Conservation (phyloP, 768 basidiomycete species). For the Candolleomyces eurysporus region DNA sequence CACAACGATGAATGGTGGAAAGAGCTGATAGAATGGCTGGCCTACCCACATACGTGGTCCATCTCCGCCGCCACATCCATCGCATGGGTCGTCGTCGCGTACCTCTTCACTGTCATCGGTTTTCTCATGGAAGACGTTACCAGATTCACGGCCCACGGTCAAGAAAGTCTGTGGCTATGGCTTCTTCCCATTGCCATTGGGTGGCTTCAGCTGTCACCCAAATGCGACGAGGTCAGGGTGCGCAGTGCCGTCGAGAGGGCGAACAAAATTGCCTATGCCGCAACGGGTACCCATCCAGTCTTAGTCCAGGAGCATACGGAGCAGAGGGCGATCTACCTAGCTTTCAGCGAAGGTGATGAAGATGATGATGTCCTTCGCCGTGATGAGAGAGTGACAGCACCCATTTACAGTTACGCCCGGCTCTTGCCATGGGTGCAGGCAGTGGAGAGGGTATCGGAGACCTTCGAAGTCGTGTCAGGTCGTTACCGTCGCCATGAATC, state of each 20-base stretch:
- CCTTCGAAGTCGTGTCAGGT: constrained; percentile 11
- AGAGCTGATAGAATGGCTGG: constrained; percentile 26
- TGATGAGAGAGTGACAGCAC: constrained; percentile 17
- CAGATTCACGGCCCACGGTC: constrained; percentile 28
- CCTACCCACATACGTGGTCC: constrained; percentile 34
- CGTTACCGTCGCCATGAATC: constrained; percentile 6
- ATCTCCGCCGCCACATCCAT: constrained; percentile 37
- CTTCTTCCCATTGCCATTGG: constrained; percentile 39
- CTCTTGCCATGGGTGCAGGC: constrained; percentile 18
- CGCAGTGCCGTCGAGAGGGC: constrained; percentile 25
- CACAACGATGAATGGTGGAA: constrained; percentile 44
- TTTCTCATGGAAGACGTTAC: constrained; percentile 24
- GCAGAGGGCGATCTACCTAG: not conserved
- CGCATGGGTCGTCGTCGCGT: constrained; percentile 45
- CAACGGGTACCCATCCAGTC: not conserved
- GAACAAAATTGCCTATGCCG: constrained; percentile 24
- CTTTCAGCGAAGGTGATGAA: not conserved
- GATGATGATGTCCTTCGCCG: not conserved
- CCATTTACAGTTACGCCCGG: constrained; percentile 22
- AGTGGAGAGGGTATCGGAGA: constrained; percentile 10
- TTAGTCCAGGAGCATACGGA: not conserved
- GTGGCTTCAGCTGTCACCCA: constrained; percentile 39
- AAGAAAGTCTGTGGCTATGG: constrained; percentile 46
- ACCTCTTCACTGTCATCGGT: constrained; percentile 35
- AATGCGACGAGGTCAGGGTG: constrained; percentile 34